Base-by-base conservation (phyloP, 1,139 yeast genomes). In the Saccharomyces hybrid region DNA sequence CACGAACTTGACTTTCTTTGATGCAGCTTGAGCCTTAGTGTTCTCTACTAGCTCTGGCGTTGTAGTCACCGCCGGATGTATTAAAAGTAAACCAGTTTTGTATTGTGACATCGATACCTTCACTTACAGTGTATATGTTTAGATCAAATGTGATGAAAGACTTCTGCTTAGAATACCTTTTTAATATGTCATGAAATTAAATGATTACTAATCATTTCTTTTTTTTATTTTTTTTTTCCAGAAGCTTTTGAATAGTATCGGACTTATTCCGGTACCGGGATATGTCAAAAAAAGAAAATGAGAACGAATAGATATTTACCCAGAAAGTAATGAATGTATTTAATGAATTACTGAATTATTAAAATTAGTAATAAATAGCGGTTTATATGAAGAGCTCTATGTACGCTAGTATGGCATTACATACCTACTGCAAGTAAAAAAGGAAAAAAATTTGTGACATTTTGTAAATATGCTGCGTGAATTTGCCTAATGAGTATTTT, bases 11-110 rank as follows among this genome's bases (percentile, higher is more conserved):
- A 63, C 57, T 31, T 61, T 62, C 11, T 62, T 59, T 13, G 60
- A 53, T 26, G 66, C 65, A 46, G 70, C 66, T 46, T 54, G 51
- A 34, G 67, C 63, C 61, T 81, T 79, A 49, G 73, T 68, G 2
- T 62, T 53, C 49, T 73, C 78, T 26, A 84, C 82, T 46, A 69
- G 57, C 25, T 70, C 74, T 38, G 83, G 84, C 48, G 81, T 78
- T 0, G 88, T 80, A 5, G 87, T 90, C 53, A 83, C 79, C 5
- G 88, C 83, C 11, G 95, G 93, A 62, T 86, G 91, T 52, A 87
- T 76, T 53, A 87, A 74, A 48, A 86, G 72, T 53, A 85, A 70
- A 31, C 76, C 73, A 46, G 66, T 67, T 66, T 68, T 70, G 49
- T 56, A 58, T 48, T 47, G 47, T 25, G 59, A 53, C 63, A 58